Evolutionary conservation across 225 moss, liverwort and hornwort genomes (phyloP), one percentile per base, ranked within the genome.

Genomic region (Polytrichum formosum): DNA sequence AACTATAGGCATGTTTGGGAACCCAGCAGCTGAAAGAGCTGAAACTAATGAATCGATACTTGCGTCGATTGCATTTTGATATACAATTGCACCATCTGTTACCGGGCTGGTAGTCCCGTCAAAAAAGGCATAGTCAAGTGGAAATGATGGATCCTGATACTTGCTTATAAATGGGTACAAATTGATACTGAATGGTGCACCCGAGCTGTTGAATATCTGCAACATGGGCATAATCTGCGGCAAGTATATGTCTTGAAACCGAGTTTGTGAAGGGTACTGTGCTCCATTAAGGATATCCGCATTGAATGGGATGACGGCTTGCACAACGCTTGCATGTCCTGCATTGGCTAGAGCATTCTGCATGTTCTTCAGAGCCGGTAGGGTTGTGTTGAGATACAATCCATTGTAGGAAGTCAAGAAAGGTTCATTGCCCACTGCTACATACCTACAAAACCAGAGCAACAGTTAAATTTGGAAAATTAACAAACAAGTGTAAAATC

Each of bases 401-500:
- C 90, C 92, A 13, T 93, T 86, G 67, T 93, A 97, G 1, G 89
- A 74, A 26, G 63, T 59, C 5, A 97, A 85, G 31, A 97, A 97
- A 1, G 96, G 96, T 73, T 97, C 96, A 68, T 97, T 97, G 1
- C 96, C 93, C 1, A 97, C 89, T 8, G 96, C 96, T 0, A 92
- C 90, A 68, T 83, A 92, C 73, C 96, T 96, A 81, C 81, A 65
- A 26, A 46, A 67, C 16, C 13, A 46, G 10, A 60, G 16, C 23
- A n/a, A 46, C 46, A 3, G 16, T 13, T 13, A 46, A 3, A 46
- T 46, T 46, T 13, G 46, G 35, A 13, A 46, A 16, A 46, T 4
- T 16, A 16, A 10, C 7, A 13, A 16, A 16, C 46, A 46, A 2
- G 46, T 13, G 46, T 46, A 46, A 0, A 46, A 46, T 16, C 46